Evolutionary conservation across 2,329 filamentous ascomycete genomes (phyloP).

Genomic region (Pezicula neosporulosa): DNA sequence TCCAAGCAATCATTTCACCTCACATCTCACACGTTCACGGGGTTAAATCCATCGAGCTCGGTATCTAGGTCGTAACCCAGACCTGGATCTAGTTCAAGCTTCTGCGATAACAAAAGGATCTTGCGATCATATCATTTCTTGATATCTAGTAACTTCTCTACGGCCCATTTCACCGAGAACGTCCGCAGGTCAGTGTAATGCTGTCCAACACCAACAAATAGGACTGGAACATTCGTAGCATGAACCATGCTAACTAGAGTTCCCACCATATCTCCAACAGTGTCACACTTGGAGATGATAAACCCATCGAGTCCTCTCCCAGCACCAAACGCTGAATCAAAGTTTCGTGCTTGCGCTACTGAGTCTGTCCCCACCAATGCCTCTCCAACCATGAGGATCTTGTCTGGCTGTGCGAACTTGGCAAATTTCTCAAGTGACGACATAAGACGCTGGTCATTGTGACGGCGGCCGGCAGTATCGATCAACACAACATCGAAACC

Average conservation of each 20-base stretch:
- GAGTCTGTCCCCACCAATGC: slow-evolving; percentile 94
- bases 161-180: slow-evolving; percentile 67
- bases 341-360: slow-evolving; percentile 93
- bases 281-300: slow-evolving; percentile 98
- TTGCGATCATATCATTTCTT: slow-evolving; percentile 18
- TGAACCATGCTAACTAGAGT: slow-evolving; percentile 97
- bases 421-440: slow-evolving; percentile 95
- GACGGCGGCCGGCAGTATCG: slow-evolving; percentile 89
- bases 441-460: slow-evolving; percentile 97
- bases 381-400: slow-evolving; percentile 93
- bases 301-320: slow-evolving; percentile 86
- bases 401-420: slow-evolving; percentile 92
- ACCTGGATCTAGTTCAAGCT: no score
- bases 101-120: not conserved
- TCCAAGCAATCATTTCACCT: no score
- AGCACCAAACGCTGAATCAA: slow-evolving; percentile 86
- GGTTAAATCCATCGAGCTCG: no score
- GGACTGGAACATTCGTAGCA: slow-evolving; percentile 91
- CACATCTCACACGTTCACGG: no score
- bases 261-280: slow-evolving; percentile 89
- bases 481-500: slow-evolving; percentile 93
- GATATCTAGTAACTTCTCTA: slow-evolving; percentile 55
- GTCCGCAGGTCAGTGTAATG: slow-evolving; percentile 67
- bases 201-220: slow-evolving; percentile 80
- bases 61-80: no score